Evolutionary conservation across 1,284 basidiomycete species (phyloP).

Genomic region (Trametes sp.): DNA sequence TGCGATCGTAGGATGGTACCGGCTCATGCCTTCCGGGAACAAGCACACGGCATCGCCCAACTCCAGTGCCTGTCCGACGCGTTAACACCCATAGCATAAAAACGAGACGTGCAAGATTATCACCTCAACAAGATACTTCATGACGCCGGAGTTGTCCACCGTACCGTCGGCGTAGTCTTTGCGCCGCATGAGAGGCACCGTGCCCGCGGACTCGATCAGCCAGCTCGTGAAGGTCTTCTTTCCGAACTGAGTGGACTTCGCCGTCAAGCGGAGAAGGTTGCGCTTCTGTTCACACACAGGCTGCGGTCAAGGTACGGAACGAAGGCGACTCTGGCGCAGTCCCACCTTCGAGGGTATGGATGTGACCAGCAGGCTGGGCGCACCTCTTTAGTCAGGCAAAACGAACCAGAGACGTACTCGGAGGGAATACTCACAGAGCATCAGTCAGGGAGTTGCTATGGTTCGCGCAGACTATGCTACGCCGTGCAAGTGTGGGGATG

Average conservation of each 20-base stretch:
- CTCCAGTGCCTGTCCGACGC: slow-evolving; percentile 67
- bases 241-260: slow-evolving; percentile 87
- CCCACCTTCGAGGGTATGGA: slow-evolving; percentile 72
- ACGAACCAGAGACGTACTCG: neutral
- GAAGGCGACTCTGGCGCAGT: neutral
- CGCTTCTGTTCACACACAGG: slow-evolving; percentile 57
- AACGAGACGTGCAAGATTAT: slow-evolving; percentile 11
- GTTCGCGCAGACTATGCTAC: slow-evolving; percentile 77
- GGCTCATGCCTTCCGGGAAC: slow-evolving; percentile 85
- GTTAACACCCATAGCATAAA: neutral
- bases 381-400: neutral
- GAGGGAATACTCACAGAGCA: slow-evolving; percentile 65
- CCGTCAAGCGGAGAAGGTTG: slow-evolving; percentile 83
- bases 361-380: slow-evolving; percentile 67
- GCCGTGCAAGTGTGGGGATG: neutral
- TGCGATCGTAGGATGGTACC: slow-evolving; percentile 83
- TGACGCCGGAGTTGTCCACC: slow-evolving; percentile 72
- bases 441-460: slow-evolving; percentile 88
- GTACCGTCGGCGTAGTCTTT: slow-evolving; percentile 67
- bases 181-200: slow-evolving; percentile 79
- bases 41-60: slow-evolving; percentile 81
- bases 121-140: slow-evolving; percentile 75
- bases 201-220: slow-evolving; percentile 87
- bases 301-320: neutral
- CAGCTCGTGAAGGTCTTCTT: slow-evolving; percentile 84